Percentiles rank a stretch among this genome's conserved stretches.
These are phyloP conservation scores for Penicillium egyptiacum DNA, from an alignment of 495 filamentous ascomycete species.

Conservation along the genomic window DNA sequence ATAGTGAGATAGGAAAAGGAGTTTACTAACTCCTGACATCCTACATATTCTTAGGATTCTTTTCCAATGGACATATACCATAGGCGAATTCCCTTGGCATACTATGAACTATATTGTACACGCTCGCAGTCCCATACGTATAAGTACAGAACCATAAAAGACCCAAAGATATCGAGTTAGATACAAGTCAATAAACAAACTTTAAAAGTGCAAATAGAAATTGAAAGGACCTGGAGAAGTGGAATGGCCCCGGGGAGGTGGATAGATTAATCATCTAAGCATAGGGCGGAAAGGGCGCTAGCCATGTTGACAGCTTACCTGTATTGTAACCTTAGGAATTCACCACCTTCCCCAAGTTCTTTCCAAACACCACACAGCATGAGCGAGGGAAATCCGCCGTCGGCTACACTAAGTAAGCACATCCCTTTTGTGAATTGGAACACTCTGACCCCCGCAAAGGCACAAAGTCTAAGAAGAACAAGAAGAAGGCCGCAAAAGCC, in stretches of 20 bases:
- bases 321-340: conserved; percentile 17
- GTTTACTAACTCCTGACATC: background rate
- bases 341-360: conserved; percentile 8
- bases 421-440: conserved; percentile 1
- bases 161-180: background rate
- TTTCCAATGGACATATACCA: background rate
- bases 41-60: background rate
- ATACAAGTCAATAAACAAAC: background rate
- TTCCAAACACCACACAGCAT: conserved; percentile 28
- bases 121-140: background rate
- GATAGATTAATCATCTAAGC: conserved; percentile 29
- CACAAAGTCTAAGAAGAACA: conserved; percentile 67
- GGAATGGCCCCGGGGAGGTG: background rate
- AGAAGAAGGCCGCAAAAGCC: conserved; percentile 59
- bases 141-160: background rate
- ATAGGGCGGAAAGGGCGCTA: conserved; percentile 34
- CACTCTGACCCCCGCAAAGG: conserved; percentile 28
- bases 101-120: background rate
- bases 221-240: background rate
- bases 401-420: conserved; percentile 25
- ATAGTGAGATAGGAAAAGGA: background rate
- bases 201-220: background rate
- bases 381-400: conserved; percentile 33
- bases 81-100: background rate
- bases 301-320: conserved; percentile 44